phyloP scores from a whole-genome alignment of 768 basidiomycete species.

The Xanthoconium purpureum region DNA sequence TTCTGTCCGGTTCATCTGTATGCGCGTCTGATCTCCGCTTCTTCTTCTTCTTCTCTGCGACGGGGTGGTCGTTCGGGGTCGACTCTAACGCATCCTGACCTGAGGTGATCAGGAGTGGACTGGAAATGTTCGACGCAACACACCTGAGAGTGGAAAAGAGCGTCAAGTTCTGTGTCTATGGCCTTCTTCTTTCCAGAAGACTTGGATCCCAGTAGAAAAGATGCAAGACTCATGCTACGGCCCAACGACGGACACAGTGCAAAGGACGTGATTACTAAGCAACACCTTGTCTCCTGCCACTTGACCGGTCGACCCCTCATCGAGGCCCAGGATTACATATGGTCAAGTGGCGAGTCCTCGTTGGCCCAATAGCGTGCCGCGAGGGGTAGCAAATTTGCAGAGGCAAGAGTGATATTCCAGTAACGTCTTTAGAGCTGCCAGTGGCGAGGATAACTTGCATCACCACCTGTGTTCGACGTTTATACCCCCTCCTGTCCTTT shows the following conservation, averaged over 20 bases:
- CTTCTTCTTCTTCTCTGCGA: constrained; percentile 8
- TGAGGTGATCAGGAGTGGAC: constrained; percentile 4
- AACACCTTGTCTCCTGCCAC: background rate
- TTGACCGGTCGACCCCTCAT: too few relatives aligned
- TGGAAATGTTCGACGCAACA: constrained; percentile 15
- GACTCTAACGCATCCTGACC: constrained; percentile 6
- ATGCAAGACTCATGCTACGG: constrained; percentile 51
- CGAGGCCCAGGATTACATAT: too few relatives aligned
- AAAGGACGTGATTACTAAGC: constrained; percentile 12
- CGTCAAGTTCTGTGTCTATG: constrained; percentile 62
- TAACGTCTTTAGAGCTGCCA: too few relatives aligned
- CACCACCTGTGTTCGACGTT: too few relatives aligned
- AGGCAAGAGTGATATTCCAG: too few relatives aligned
- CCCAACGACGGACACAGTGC: background rate
- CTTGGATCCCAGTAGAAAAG: constrained; percentile 43
- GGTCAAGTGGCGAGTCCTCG: too few relatives aligned
- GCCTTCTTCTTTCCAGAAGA: constrained; percentile 35
- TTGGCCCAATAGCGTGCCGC: too few relatives aligned
- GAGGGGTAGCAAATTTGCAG: too few relatives aligned
- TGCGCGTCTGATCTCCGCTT: constrained; percentile 13
- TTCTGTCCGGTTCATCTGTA: constrained; percentile 14
- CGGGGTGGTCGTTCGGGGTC: constrained; percentile 1
- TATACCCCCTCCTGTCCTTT: too few relatives aligned
- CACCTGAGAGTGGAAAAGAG: constrained; percentile 56
- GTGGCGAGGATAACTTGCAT: too few relatives aligned